Conservation (phyloP, 768 basidiomycete genomes). For the Neoboletus subvelutipes region DNA sequence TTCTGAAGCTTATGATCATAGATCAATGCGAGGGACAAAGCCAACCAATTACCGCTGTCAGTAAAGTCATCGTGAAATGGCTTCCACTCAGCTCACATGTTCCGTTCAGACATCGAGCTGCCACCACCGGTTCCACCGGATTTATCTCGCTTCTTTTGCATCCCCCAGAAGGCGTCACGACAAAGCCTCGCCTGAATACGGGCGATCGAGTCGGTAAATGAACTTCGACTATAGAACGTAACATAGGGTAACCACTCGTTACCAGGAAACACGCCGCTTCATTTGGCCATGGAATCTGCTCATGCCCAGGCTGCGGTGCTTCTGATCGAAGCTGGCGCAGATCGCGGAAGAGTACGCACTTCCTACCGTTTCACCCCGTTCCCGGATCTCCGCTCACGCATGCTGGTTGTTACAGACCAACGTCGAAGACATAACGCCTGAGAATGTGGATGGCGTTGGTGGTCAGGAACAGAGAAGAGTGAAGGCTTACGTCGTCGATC, state of each 20-base stretch:
- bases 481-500: constrained; percentile 70
- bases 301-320: constrained; percentile 89
- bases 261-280: constrained; percentile 91
- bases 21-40: constrained; percentile 94
- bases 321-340: constrained; percentile 94
- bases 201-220: constrained; percentile 70
- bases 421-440: constrained; percentile 80
- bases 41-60: constrained; percentile 88
- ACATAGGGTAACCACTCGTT: constrained; percentile 7
- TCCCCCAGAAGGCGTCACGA: constrained; percentile 62
- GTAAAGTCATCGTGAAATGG: constrained; percentile 1
- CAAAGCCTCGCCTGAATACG: constrained; percentile 84
- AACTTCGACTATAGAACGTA: neutral
- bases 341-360: constrained; percentile 75
- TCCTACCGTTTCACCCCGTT: neutral
- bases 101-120: constrained; percentile 79
- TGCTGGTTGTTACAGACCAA: constrained; percentile 55
- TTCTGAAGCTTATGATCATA: constrained; percentile 41
- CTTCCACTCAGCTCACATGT: constrained; percentile 3
- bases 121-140: constrained; percentile 90
- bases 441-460: constrained; percentile 89
- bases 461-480: constrained; percentile 81
- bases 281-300: constrained; percentile 96
- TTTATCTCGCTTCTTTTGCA: constrained; percentile 86
- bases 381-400: constrained; percentile 1